Evolutionary conservation across 129 eudicot species (phyloP).

Genomic region (Artemisia annua): DNA sequence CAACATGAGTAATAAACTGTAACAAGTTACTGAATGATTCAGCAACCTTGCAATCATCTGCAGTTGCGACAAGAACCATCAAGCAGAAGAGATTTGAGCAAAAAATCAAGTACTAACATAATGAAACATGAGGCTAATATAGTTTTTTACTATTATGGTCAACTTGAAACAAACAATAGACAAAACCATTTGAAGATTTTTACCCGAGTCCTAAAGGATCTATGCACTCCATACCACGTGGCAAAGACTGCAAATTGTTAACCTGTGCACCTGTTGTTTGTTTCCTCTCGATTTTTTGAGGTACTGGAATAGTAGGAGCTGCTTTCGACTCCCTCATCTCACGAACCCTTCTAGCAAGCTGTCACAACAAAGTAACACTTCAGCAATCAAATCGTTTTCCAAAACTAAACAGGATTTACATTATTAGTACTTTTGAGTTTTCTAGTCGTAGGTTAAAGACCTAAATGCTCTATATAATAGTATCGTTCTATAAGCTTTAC

Average conservation of each 20-base stretch:
- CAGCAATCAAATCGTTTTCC: conserved; percentile 3
- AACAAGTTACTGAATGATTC: conserved; percentile 15
- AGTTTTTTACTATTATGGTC: too few species aligned
- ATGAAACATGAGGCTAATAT: not conserved
- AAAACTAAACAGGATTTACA: not conserved
- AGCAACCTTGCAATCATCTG: not conserved
- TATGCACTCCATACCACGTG: conserved; percentile 90
- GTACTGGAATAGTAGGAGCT: conserved; percentile 38
- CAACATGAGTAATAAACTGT: conserved; percentile 27
- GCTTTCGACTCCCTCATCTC: conserved; percentile 87
- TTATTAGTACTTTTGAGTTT: not conserved
- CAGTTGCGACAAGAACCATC: not conserved
- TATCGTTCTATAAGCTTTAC: too few species aligned
- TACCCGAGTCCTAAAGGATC: conserved; percentile 92
- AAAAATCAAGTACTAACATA: not conserved
- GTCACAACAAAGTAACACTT: conserved; percentile 11
- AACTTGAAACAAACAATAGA: too few species aligned
- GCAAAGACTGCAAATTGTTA: conserved; percentile 68
- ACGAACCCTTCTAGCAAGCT: conserved; percentile 91
- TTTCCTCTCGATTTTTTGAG: conserved; percentile 49
- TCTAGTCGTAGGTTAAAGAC: too few species aligned
- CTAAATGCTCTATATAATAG: too few species aligned
- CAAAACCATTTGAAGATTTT: too few species aligned
- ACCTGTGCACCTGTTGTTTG: conserved; percentile 57
- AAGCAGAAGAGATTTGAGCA: conserved; percentile 3